phyloP scores from a whole-genome alignment of 2,329 filamentous ascomycete species.

The Trichoderma cornu-damae region DNA sequence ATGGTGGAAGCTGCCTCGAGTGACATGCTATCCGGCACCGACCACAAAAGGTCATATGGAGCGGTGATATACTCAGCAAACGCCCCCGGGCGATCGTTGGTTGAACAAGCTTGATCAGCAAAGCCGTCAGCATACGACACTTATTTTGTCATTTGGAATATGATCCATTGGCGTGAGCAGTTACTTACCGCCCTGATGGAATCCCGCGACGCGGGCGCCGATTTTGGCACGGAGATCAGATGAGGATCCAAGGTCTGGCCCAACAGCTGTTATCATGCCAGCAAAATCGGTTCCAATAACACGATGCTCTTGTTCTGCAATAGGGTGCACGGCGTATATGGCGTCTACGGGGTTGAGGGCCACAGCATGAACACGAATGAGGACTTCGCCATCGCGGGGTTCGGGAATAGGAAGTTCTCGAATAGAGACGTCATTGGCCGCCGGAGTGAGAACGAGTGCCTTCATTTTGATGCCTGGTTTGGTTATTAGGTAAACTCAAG shows the following conservation, averaged over 20 bases:
- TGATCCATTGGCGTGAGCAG: background rate
- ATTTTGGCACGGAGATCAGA: constrained; percentile 21
- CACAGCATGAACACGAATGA: constrained; percentile 25
- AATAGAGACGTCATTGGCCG: constrained; percentile 5
- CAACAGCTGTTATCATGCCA: constrained; percentile 29
- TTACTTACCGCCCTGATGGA: constrained; percentile 36
- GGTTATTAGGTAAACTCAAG: background rate
- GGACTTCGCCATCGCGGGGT: constrained; percentile 21
- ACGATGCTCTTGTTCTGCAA: constrained; percentile 29
- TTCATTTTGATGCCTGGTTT: constrained; percentile 22
- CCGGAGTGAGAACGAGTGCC: constrained; percentile 23
- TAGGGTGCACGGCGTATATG: constrained; percentile 34
- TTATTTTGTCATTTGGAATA: no score
- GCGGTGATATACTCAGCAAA: constrained; percentile 40
- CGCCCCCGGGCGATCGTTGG: constrained; percentile 40
- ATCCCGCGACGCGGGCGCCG: constrained; percentile 37
- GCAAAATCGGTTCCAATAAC: constrained; percentile 40
- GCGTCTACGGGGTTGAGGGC: constrained; percentile 30
- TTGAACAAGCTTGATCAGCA: constrained; percentile 30
- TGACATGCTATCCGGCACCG: constrained; percentile 29
- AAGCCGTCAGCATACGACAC: background rate
- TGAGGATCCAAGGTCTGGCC: constrained; percentile 13
- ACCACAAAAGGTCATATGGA: constrained; percentile 37
- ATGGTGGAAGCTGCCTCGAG: constrained; percentile 37
- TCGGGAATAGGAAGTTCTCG: constrained; percentile 21